Evolutionary conservation across 495 filamentous ascomycete genomes (phyloP), one percentile per base, ranked within the genome.

Genomic region (Podospora pseudopauciseta): DNA sequence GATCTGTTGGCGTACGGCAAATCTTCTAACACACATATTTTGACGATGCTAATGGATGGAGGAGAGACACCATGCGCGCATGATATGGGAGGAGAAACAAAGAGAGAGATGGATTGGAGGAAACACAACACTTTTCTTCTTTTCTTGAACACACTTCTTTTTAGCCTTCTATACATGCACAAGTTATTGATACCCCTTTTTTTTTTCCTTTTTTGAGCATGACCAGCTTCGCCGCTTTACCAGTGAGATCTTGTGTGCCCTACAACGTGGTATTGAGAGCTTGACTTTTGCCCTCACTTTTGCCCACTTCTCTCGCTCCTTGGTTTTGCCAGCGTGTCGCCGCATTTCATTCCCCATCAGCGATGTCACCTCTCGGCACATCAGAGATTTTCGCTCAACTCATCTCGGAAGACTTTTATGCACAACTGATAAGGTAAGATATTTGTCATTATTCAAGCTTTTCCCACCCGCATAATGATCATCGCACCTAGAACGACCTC

Each of bases 141-240:
- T 65, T 32, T 55, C 39, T 67, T 65, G 26, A 49, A 56, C 67
- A 64, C 39, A 49, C 39, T 49, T 49, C 30, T 32, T 66, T 71
- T 68, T 67, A 59, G 60, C 55, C 63, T 71, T 68, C 60, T 67
- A 66, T 69, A 67, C 53, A 61, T 64, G 57, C 28, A 5, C 39
- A 68, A 63, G 66, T 70, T 67, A 68, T 74, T 62, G 68, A 74
- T 74, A 72, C 70, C 72, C 72, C 23, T 65, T 67, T 68, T 66
- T 68, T 66, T 68, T 66, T 63, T 62, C 23, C n/a, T 54, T 34
- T 68, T 49, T 18, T 0, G 23, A 23, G 13, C 15, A 49, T 49
- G 39, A 49, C 39, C 39, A 49, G 9, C 7, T 49, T 13, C 9
- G 13, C 7, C 13, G 7, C 9, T 16, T 49, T 18, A 11, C 7